These are phyloP conservation scores for Nelumbo lutea DNA, from an alignment of 164 flowering plant species.

Conservation along the genomic window DNA sequence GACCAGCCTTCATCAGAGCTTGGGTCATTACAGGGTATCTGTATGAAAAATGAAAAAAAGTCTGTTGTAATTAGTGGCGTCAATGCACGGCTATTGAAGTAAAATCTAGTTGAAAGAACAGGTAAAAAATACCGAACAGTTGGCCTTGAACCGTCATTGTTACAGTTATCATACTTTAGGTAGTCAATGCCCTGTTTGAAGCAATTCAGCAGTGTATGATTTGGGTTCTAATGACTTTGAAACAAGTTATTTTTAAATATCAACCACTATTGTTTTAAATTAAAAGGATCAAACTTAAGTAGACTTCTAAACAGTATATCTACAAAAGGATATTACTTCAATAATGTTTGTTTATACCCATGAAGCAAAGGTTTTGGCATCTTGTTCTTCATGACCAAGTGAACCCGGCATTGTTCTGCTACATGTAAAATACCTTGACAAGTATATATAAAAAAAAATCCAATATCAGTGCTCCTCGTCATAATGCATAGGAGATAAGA, in stretches of 20 bases:
- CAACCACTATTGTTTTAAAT: too few species aligned
- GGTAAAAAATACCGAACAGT: slow-evolving; percentile 24
- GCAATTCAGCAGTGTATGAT: not conserved
- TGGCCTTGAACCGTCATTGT: slow-evolving; percentile 32
- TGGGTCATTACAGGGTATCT: slow-evolving; percentile 64
- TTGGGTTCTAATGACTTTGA: too few species aligned
- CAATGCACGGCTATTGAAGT: not conserved
- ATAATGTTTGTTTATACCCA: slow-evolving; percentile 35
- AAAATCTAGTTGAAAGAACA: not conserved
- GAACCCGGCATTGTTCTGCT: slow-evolving; percentile 65
- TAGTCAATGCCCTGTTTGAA: slow-evolving; percentile 46
- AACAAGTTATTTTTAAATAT: too few species aligned
- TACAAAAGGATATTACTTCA: not conserved
- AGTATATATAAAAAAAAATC: not conserved
- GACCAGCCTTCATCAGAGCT: slow-evolving; percentile 54
- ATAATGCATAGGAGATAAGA: too few species aligned
- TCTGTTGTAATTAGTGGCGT: not conserved
- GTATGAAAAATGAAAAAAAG: not conserved
- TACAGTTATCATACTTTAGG: slow-evolving; percentile 56
- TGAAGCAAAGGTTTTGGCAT: slow-evolving; percentile 61
- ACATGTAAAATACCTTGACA: slow-evolving; percentile 44
- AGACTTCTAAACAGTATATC: too few species aligned
- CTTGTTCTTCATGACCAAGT: slow-evolving; percentile 56
- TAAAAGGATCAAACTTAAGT: too few species aligned
- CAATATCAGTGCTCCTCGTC: too few species aligned